Conservation (phyloP, 106 monocot genomes). For the Vanilla planifolia region DNA sequence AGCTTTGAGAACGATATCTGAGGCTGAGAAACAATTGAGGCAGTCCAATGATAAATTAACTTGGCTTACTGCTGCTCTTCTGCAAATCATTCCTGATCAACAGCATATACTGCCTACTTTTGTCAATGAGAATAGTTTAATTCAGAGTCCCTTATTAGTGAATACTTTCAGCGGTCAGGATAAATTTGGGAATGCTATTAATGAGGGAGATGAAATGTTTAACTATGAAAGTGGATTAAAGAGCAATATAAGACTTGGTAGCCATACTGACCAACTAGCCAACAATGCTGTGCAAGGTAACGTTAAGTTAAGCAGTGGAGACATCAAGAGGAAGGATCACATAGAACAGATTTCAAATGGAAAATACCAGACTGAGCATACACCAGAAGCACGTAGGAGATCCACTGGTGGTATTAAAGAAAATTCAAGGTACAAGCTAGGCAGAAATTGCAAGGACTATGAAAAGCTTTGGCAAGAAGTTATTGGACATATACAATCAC, state of each 20-base stretch:
- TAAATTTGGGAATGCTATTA: constrained; percentile 9
- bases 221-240: constrained; percentile 10
- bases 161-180: constrained; percentile 18
- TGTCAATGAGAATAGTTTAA: constrained; percentile 33
- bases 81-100: constrained; percentile 91
- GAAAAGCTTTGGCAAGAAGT: constrained; percentile 17
- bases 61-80: constrained; percentile 92
- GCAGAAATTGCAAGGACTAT: constrained; percentile 13
- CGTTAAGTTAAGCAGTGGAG: constrained; percentile 3
- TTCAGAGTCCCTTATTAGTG: constrained; percentile 29
- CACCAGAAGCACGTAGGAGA: constrained; percentile 9
- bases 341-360: constrained; percentile 7
- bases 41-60: constrained; percentile 88
- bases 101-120: constrained; percentile 55
- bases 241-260: constrained; percentile 9
- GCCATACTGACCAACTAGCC: not conserved
- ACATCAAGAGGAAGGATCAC: constrained; percentile 5
- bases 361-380: constrained; percentile 1
- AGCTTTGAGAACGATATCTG: constrained; percentile 82
- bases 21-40: constrained; percentile 86
- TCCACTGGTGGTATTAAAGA: not conserved
- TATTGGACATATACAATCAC: constrained; percentile 21
- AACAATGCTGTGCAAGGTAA: constrained; percentile 9
- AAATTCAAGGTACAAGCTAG: constrained; percentile 7
- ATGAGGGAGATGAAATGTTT: constrained; percentile 9